Conservation (phyloP, 2,329 filamentous ascomycete genomes). For the Exophiala phaeomuriformis region DNA sequence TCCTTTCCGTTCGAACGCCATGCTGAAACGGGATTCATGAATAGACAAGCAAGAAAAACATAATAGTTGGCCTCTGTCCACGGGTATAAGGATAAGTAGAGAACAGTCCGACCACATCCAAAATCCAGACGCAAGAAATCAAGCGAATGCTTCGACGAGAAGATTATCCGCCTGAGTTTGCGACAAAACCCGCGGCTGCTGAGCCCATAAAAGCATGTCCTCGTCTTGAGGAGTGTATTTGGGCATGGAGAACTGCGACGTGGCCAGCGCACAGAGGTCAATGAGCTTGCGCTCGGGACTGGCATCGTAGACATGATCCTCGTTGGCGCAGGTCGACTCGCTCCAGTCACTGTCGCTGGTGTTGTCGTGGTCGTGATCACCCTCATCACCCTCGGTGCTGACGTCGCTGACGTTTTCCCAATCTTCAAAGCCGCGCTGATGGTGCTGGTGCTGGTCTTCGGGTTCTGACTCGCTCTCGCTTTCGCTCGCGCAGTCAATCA, state of each 20-base stretch:
- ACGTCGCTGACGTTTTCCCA: conserved; percentile 12
- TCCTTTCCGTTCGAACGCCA: no score
- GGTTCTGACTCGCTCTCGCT: neutral
- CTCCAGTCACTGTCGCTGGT: conserved; percentile 12
- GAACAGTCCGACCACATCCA: no score
- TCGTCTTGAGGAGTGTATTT: conserved; percentile 5
- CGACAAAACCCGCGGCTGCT: conserved; percentile 17
- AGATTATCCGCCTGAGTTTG: conserved; percentile 12
- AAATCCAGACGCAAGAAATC: neutral
- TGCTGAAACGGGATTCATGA: no score
- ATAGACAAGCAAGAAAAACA: no score
- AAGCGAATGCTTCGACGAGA: conserved; percentile 15
- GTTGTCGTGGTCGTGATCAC: conserved; percentile 2
- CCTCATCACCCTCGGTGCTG: conserved; percentile 9
- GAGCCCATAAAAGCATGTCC: conserved; percentile 17
- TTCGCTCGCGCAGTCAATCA: no score
- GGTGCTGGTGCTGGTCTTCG: neutral
- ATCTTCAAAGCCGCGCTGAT: neutral
- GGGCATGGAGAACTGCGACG: neutral
- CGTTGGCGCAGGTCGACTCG: conserved; percentile 8
- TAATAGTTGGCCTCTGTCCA: no score
- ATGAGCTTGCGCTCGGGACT: neutral
- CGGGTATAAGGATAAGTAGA: no score
- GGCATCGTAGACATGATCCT: conserved; percentile 2
- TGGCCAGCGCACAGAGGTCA: neutral